These are phyloP conservation scores for Coffea canephora DNA, from an alignment of 257 asterid genomes.

Conservation along the genomic window DNA sequence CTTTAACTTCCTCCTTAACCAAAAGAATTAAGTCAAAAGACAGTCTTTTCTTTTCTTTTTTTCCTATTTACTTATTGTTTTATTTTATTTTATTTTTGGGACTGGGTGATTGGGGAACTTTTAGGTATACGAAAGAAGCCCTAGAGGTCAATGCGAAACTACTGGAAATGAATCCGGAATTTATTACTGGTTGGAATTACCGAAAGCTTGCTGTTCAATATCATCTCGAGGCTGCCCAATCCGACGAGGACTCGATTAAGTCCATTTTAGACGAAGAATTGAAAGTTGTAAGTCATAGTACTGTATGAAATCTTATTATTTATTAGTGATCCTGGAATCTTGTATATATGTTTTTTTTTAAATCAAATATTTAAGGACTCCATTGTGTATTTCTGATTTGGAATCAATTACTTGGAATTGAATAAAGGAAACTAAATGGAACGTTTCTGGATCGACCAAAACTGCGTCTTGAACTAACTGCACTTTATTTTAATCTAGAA, in stretches of 20 bases:
- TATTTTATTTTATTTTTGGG: neutral
- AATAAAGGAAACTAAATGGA: neutral
- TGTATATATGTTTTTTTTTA: neutral
- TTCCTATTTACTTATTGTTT: neutral
- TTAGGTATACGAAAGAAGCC: conserved; percentile 84
- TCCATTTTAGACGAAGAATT: conserved; percentile 69
- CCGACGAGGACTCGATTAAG: conserved; percentile 37
- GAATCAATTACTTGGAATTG: neutral
- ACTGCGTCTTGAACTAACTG: neutral
- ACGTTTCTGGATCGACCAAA: neutral
- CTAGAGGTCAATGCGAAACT: conserved; percentile 64
- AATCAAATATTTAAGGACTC: neutral
- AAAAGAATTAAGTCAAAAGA: neutral
- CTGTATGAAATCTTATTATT: too few relatives aligned
- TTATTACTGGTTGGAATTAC: conserved; percentile 87
- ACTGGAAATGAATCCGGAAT: conserved; percentile 81
- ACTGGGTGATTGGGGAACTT: neutral
- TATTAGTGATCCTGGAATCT: neutral
- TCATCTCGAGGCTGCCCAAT: conserved; percentile 28
- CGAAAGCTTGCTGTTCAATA: conserved; percentile 76
- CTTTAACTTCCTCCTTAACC: neutral
- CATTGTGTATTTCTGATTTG: neutral
- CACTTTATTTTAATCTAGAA: neutral
- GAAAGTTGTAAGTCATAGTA: conserved; percentile 54
- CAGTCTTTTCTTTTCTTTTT: neutral